phyloP scores from a whole-genome alignment of 495 filamentous ascomycete genomes.

The Massariosphaeria phaeospora region DNA sequence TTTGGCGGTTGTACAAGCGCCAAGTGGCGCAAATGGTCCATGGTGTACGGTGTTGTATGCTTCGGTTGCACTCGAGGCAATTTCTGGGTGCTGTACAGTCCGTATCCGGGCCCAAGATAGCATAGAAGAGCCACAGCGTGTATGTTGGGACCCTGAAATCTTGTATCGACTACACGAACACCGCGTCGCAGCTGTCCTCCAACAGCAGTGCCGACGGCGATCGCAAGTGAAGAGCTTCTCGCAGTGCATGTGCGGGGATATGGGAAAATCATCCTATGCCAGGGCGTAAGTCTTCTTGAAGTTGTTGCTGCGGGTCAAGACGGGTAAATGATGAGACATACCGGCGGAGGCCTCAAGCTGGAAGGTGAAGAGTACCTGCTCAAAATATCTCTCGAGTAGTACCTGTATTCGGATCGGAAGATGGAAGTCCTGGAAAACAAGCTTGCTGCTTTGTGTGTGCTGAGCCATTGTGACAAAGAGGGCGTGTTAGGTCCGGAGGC shows the following conservation, averaged over 20 bases:
- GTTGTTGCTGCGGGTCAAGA: slow-evolving; percentile 17
- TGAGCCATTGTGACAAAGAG: neutral
- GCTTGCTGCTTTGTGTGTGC: too few species aligned
- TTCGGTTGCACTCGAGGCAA: too few species aligned
- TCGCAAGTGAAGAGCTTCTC: neutral
- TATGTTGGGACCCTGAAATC: too few species aligned
- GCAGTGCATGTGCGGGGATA: neutral
- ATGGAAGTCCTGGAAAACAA: too few species aligned
- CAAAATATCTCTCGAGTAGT: neutral
- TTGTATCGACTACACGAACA: too few species aligned
- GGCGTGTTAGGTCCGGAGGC: neutral
- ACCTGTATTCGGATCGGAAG: neutral
- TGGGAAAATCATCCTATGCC: neutral
- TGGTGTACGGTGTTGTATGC: too few species aligned
- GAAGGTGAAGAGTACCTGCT: slow-evolving; percentile 7
- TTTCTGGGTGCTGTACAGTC: too few species aligned
- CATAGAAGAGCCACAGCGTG: too few species aligned
- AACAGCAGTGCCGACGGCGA: neutral
- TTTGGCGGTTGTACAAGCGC: too few species aligned
- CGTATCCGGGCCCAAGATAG: too few species aligned
- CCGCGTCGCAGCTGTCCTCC: neutral
- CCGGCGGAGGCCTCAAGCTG: slow-evolving; percentile 5
- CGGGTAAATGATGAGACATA: slow-evolving; percentile 8
- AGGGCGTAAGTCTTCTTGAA: too few species aligned
- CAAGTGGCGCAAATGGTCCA: too few species aligned